A percentile compares a stretch with the other conserved stretches of the same genome.
Evolutionary conservation across 129 eudicot genomes (phyloP).

Genomic region (Chrysanthemum seticuspe): DNA sequence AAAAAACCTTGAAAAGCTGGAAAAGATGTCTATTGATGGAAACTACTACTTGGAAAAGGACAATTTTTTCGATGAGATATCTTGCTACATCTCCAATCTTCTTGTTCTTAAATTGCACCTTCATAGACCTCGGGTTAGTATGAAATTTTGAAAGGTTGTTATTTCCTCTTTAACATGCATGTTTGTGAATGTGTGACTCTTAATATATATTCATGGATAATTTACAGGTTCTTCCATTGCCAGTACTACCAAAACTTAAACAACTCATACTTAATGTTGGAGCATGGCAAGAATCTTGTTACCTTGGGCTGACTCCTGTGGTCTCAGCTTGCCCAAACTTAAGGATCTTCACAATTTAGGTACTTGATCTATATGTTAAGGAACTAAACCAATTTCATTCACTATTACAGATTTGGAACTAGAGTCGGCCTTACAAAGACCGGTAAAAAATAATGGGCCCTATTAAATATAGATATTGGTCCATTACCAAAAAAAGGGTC

Average conservation of each 20-base stretch:
- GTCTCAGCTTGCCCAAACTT: not conserved
- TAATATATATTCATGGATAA: not conserved
- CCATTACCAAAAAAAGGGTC: too few species aligned
- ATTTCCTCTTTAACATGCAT: not conserved
- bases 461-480: too few species aligned
- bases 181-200: not conserved
- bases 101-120: not conserved
- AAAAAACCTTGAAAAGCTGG: not conserved
- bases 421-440: not conserved
- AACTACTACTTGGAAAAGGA: not conserved
- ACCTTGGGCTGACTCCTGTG: not conserved
- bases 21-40: not conserved
- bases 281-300: not conserved
- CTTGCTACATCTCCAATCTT: not conserved
- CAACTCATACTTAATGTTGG: not conserved
- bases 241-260: not conserved
- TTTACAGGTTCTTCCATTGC: not conserved
- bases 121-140: not conserved
- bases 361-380: not conserved
- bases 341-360: not conserved
- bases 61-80: not conserved
- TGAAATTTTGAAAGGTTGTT: not conserved
- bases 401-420: too few species aligned
- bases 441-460: too few species aligned
- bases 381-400: too few species aligned